These are phyloP conservation scores for Monascus ruber DNA, from an alignment of 2,329 filamentous ascomycete species.

Conservation along the genomic window DNA sequence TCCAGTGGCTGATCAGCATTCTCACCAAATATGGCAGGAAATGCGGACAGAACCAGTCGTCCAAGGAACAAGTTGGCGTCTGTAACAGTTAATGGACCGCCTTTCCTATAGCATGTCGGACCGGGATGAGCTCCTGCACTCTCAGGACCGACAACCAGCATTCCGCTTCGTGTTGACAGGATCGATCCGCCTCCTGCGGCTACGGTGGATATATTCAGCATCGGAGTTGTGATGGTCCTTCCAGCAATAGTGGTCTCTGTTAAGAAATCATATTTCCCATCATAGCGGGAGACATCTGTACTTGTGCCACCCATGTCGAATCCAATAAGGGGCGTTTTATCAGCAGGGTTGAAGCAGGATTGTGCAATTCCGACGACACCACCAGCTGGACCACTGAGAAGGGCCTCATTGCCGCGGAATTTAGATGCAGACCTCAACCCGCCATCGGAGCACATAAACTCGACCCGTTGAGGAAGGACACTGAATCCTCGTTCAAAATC, in stretches of 20 bases:
- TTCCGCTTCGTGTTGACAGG: conserved; percentile 72
- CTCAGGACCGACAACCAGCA: conserved; percentile 84
- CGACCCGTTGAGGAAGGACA: conserved; percentile 47
- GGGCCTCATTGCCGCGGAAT: conserved; percentile 74
- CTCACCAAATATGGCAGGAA: conserved; percentile 83
- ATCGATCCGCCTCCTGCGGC: conserved; percentile 61
- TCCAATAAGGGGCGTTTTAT: conserved; percentile 72
- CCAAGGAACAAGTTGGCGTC: conserved; percentile 84
- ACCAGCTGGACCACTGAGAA: conserved; percentile 75
- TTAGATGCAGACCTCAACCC: conserved; percentile 39
- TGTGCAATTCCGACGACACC: conserved; percentile 88
- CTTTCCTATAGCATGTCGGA: conserved; percentile 82
- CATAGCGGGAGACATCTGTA: conserved; percentile 73
- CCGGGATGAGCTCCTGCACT: conserved; percentile 83
- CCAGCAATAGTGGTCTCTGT: conserved; percentile 87
- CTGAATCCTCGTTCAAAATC: conserved; percentile 45
- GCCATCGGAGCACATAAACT: conserved; percentile 88
- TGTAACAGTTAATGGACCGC: conserved; percentile 80
- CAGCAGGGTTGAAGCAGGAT: conserved; percentile 72
- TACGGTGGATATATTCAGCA: conserved; percentile 87
- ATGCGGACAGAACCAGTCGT: conserved; percentile 74
- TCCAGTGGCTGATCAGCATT: conserved; percentile 72
- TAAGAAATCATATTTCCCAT: conserved; percentile 80
- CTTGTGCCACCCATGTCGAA: conserved; percentile 94
- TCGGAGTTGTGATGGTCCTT: conserved; percentile 82